These are phyloP conservation scores for Anisogramma anomala DNA, from an alignment of 2,329 filamentous ascomycete species.

Conservation along the genomic window DNA sequence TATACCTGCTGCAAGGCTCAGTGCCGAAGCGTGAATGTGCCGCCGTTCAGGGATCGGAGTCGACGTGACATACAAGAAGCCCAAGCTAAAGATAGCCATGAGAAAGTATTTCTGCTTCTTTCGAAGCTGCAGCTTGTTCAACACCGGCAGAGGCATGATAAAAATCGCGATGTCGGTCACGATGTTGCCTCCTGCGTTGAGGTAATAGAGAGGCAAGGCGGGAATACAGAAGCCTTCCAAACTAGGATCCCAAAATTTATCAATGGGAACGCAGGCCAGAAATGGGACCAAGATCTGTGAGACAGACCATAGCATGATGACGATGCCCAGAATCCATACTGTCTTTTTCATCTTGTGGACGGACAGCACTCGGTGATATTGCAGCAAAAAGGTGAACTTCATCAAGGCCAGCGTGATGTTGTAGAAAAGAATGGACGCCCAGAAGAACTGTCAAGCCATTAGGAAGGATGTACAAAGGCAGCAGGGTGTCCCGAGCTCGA, in stretches of 20 bases:
- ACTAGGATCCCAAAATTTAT: slow-evolving; percentile 25
- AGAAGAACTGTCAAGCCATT: slow-evolving; percentile 23
- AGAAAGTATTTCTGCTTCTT: slow-evolving; percentile 24
- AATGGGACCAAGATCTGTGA: slow-evolving; percentile 26
- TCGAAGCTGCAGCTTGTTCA: slow-evolving; percentile 24
- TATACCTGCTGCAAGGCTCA: not conserved
- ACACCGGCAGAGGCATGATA: slow-evolving; percentile 25
- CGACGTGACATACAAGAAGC: slow-evolving; percentile 26
- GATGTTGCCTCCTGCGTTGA: slow-evolving; percentile 28
- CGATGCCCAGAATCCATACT: slow-evolving; percentile 21
- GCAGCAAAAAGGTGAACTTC: slow-evolving; percentile 27
- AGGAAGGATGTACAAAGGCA: not conserved
- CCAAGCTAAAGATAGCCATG: slow-evolving; percentile 27
- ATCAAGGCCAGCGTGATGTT: slow-evolving; percentile 25
- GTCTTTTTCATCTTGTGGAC: slow-evolving; percentile 23
- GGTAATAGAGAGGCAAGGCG: slow-evolving; percentile 25
- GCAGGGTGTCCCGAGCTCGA: not conserved
- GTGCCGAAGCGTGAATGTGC: not conserved
- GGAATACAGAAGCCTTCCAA: slow-evolving; percentile 23
- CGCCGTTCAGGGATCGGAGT: not conserved
- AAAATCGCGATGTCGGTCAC: slow-evolving; percentile 27
- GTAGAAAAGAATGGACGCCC: slow-evolving; percentile 27
- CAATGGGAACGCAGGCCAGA: slow-evolving; percentile 25
- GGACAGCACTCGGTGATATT: slow-evolving; percentile 28
- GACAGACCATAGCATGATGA: slow-evolving; percentile 25